Evolutionary conservation across 495 filamentous ascomycete species (phyloP).

Genomic region (Tuber umbilicatum): DNA sequence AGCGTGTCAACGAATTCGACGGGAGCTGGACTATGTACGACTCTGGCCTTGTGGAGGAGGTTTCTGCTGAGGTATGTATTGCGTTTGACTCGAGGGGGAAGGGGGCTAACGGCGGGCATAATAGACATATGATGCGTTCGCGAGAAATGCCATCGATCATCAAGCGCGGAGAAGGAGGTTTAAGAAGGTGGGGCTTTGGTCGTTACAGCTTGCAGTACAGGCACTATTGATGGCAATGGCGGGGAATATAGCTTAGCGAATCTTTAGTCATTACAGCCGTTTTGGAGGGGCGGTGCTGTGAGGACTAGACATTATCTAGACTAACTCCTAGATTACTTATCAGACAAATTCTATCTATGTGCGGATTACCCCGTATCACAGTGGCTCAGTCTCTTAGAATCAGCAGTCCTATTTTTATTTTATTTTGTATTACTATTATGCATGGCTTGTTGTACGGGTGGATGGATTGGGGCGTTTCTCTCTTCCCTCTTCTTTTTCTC

Average conservation of each 20-base stretch:
- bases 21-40: conserved; percentile 94
- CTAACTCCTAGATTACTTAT: conserved; percentile 6
- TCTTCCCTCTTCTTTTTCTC: neutral
- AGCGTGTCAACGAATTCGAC: conserved; percentile 79
- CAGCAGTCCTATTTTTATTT: neutral
- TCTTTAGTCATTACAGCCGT: neutral
- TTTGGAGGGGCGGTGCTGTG: neutral
- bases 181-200: conserved; percentile 96
- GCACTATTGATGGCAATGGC: conserved; percentile 94
- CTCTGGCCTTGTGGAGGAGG: conserved; percentile 87
- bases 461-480: neutral
- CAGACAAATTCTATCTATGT: conserved; percentile 19
- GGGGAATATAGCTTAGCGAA: conserved; percentile 61
- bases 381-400: conserved; percentile 14
- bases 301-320: neutral
- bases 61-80: conserved; percentile 70
- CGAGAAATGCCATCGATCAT: conserved; percentile 76
- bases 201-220: conserved; percentile 79
- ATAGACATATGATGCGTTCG: conserved; percentile 83
- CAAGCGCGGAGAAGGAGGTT: conserved; percentile 76
- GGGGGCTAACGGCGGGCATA: conserved; percentile 22
- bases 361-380: conserved; percentile 42
- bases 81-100: neutral
- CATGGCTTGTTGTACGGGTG: neutral
- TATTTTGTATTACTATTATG: neutral